A percentile compares a stretch with the other conserved stretches of the same genome.
phyloP scores from a whole-genome alignment of 2,329 filamentous ascomycete species.

The Venturiaceae sp. region DNA sequence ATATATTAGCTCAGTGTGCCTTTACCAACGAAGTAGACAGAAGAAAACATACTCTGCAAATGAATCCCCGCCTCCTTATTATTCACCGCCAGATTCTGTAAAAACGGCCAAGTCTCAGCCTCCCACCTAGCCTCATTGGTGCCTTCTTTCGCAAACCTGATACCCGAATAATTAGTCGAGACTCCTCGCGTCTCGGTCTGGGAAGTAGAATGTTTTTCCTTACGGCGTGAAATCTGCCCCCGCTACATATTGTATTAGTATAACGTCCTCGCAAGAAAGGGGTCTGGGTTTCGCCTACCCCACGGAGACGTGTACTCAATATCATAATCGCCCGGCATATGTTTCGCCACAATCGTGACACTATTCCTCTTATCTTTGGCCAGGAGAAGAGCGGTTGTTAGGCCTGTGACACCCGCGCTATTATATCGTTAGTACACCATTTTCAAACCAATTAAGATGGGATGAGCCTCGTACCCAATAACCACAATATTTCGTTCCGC shows the following conservation, averaged over 20 bases:
- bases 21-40: neutral
- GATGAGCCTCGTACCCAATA: neutral
- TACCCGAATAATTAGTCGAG: neutral
- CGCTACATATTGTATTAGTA: no score
- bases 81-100: slow-evolving; percentile 38
- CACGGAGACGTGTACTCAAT: slow-evolving; percentile 34
- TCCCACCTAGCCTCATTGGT: slow-evolving; percentile 30
- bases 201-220: no score
- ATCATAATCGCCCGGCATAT: slow-evolving; percentile 30
- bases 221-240: neutral
- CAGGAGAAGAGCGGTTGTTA: neutral
- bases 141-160: slow-evolving; percentile 12
- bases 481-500: neutral
- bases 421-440: neutral
- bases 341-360: slow-evolving; percentile 32
- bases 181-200: no score
- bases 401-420: neutral
- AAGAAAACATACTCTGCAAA: slow-evolving; percentile 43
- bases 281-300: no score
- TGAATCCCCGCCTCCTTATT: slow-evolving; percentile 73
- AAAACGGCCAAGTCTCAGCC: slow-evolving; percentile 32
- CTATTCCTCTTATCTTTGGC: neutral
- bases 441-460: neutral
- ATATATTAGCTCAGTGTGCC: neutral
- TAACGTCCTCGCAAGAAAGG: no score